Percentiles rank a stretch among this genome's conserved stretches.
These are phyloP conservation scores for Amauroascus verrucosus DNA, from an alignment of 2,329 filamentous ascomycete genomes.

Conservation along the genomic window DNA sequence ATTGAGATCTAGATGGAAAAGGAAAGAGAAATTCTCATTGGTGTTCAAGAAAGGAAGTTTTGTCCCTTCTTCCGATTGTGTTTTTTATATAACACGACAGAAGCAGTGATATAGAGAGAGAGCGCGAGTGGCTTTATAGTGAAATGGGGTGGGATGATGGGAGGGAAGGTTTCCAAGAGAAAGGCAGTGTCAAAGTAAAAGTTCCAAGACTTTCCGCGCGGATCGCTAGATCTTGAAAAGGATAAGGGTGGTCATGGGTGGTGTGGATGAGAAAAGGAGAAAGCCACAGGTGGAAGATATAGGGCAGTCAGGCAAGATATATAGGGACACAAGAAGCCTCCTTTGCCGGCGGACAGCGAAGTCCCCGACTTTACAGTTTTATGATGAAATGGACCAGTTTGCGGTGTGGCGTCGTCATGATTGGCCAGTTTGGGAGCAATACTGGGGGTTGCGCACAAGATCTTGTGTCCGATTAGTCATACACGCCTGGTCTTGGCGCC, in stretches of 20 bases:
- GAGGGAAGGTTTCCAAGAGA: no score
- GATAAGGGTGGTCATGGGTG: constrained; percentile 3
- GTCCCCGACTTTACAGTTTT: background rate
- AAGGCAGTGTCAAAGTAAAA: background rate
- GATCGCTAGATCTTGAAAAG: constrained; percentile 7
- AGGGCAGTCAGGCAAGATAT: constrained; percentile 11
- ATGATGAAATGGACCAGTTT: constrained; percentile 12
- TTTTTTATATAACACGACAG: background rate
- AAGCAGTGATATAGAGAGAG: background rate
- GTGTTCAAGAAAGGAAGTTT: background rate
- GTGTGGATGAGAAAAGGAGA: constrained; percentile 3
- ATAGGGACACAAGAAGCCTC: constrained; percentile 1
- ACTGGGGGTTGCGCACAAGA: background rate
- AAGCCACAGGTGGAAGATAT: constrained; percentile 11
- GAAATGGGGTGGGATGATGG: background rate
- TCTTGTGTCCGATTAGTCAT: constrained; percentile 3
- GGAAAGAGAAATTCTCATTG: background rate
- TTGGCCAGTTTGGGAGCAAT: constrained; percentile 30
- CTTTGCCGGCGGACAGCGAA: background rate
- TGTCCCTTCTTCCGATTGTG: background rate
- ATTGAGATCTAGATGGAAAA: constrained; percentile 6
- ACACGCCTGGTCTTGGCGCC: background rate
- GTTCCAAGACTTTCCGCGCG: background rate
- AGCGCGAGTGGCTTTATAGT: background rate
- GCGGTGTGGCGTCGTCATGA: constrained; percentile 17